Percentiles rank a stretch among this genome's conserved stretches.
These are phyloP conservation scores for Talaromyces nanjingensis DNA, from an alignment of 495 filamentous ascomycete species.

Conservation along the genomic window DNA sequence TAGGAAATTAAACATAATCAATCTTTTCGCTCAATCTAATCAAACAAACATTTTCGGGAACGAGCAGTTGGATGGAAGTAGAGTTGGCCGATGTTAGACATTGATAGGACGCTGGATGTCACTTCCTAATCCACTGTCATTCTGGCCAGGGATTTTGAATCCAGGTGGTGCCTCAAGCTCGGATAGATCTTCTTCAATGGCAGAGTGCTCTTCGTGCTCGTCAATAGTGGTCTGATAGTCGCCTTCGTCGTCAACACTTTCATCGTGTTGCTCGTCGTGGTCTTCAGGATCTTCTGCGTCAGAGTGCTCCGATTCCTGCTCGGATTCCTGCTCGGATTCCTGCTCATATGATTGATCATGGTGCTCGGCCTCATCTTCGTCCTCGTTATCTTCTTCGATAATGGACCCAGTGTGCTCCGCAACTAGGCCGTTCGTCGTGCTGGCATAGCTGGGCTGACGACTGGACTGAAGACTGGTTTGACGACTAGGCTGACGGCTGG, in stretches of 20 bases:
- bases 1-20: constrained; percentile 2
- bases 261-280: constrained; percentile 10
- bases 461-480: background rate
- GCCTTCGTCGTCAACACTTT: background rate
- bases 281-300: background rate
- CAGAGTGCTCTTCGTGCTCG: constrained; percentile 6
- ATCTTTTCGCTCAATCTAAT: background rate
- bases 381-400: constrained; percentile 8
- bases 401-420: constrained; percentile 12
- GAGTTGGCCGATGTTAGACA: background rate
- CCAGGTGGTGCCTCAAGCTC: constrained; percentile 7
- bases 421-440: constrained; percentile 29
- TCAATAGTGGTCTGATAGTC: constrained; percentile 9
- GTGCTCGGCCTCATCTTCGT: background rate
- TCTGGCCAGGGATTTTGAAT: constrained; percentile 7
- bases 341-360: background rate
- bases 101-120: constrained; percentile 8
- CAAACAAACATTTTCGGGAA: background rate
- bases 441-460: constrained; percentile 45
- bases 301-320: constrained; percentile 1
- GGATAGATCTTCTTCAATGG: background rate
- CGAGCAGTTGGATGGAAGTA: background rate
- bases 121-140: constrained; percentile 9
- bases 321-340: background rate
- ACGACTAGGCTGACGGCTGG: constrained; percentile 40